Percentiles rank a stretch among this genome's conserved stretches.
Evolutionary conservation across 1,284 basidiomycete species (phyloP).

Genomic region (Trametes hirsuta): DNA sequence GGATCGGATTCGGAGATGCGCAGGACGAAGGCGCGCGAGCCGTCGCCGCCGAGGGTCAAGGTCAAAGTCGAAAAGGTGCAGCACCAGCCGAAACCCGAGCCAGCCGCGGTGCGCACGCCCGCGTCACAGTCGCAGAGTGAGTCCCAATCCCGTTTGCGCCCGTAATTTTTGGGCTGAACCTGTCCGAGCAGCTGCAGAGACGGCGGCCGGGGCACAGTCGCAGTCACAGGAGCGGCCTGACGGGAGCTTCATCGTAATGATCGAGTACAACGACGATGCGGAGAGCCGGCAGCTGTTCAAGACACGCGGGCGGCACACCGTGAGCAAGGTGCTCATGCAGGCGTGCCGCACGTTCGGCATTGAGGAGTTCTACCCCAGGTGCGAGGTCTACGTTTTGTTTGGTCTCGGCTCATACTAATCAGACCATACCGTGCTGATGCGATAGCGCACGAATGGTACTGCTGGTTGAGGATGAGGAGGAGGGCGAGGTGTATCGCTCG

Average conservation of each 20-base stretch:
- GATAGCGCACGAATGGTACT: conserved; percentile 23
- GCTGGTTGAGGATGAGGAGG: conserved; percentile 21
- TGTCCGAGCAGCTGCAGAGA: not conserved
- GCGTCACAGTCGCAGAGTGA: conserved; percentile 1
- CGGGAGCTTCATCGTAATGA: conserved; percentile 29
- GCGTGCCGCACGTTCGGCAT: conserved; percentile 34
- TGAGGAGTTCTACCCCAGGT: conserved; percentile 27
- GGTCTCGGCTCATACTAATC: not conserved
- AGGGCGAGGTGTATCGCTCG: conserved; percentile 14
- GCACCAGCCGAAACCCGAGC: not conserved
- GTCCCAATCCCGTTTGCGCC: too few relatives aligned
- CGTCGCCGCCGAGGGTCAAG: conserved; percentile 3
- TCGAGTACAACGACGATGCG: conserved; percentile 26
- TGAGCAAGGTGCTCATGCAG: conserved; percentile 32
- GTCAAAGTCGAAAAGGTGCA: conserved; percentile 15
- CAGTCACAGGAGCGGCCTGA: conserved; percentile 17
- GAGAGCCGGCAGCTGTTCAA: conserved; percentile 29
- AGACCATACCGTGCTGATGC: too few relatives aligned
- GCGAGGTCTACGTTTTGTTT: not conserved
- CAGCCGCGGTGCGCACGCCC: not conserved
- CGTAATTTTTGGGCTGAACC: too few relatives aligned
- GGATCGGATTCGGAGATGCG: not conserved
- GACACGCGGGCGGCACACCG: conserved; percentile 32
- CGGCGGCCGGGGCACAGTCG: not conserved
- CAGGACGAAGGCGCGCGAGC: not conserved